Percentiles rank a stretch among this genome's conserved stretches.
Evolutionary conservation across 257 asterid species (phyloP).

Genomic region (Euphrasia confusa): DNA sequence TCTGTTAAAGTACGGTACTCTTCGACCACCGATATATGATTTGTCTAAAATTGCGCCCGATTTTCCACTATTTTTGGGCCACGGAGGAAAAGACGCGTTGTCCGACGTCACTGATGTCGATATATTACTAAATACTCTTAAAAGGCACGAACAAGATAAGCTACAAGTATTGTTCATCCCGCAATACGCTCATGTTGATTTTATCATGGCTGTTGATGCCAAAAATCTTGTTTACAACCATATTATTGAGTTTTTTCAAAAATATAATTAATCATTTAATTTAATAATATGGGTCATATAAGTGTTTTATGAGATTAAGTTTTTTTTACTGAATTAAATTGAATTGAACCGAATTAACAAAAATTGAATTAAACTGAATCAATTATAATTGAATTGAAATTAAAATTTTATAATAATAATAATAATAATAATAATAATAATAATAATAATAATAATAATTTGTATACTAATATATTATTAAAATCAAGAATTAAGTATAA

Average conservation of each 20-base stretch:
- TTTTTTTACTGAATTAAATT: too few relatives aligned
- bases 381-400: too few relatives aligned
- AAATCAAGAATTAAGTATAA: too few relatives aligned
- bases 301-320: too few relatives aligned
- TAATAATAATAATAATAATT: too few relatives aligned
- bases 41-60: constrained; percentile 46
- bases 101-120: constrained; percentile 46
- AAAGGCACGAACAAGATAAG: constrained; percentile 30
- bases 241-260: constrained; percentile 23
- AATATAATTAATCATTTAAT: background rate
- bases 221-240: constrained; percentile 46
- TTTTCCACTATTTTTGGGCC: constrained; percentile 53
- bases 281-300: background rate
- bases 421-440: too few relatives aligned
- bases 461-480: too few relatives aligned
- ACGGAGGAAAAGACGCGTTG: constrained; percentile 68
- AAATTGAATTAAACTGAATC: too few relatives aligned
- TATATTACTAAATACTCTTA: constrained; percentile 37
- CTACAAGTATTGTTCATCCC: constrained; percentile 46
- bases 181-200: constrained; percentile 63
- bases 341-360: too few relatives aligned
- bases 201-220: constrained; percentile 47
- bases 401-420: too few relatives aligned
- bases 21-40: constrained; percentile 46
- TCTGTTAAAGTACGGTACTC: constrained; percentile 41